These are phyloP conservation scores for Saposhnikovia divaricata DNA, from an alignment of 129 eudicot species.

Conservation along the genomic window DNA sequence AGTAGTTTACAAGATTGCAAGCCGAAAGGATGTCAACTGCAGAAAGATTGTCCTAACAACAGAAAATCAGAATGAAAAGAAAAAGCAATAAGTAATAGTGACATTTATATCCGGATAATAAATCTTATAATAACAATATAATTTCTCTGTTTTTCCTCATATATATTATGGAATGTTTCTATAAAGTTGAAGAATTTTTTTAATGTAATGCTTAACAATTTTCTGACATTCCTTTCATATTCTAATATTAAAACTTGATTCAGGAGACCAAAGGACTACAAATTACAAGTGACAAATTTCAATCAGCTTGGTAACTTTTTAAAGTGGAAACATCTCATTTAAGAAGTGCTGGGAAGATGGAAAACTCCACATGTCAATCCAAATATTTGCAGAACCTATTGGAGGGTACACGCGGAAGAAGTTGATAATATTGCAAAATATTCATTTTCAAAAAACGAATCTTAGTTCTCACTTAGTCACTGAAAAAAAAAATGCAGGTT, in stretches of 20 bases:
- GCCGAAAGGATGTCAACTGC: constrained; percentile 98
- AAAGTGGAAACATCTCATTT: background rate
- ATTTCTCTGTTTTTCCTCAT: background rate
- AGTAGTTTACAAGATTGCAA: constrained; percentile 96
- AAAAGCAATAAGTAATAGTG: constrained; percentile 5
- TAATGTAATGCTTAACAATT: background rate
- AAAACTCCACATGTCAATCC: background rate
- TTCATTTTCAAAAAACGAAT: too few relatives aligned
- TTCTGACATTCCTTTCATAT: background rate
- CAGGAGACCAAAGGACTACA: background rate
- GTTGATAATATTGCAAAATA: background rate
- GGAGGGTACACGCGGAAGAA: too few relatives aligned
- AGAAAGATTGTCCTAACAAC: constrained; percentile 94
- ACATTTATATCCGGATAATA: background rate
- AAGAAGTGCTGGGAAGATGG: background rate
- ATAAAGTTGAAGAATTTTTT: background rate
- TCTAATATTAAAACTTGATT: background rate
- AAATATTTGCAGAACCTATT: too few relatives aligned
- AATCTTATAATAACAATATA: background rate
- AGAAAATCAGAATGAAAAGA: constrained; percentile 13
- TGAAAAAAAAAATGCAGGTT: background rate
- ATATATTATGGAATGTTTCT: background rate
- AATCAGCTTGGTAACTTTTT: background rate
- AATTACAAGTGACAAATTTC: background rate
- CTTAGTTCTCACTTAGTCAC: background rate